Conservation (phyloP, 2,329 filamentous ascomycete genomes). For the Fusarium pseudoanthophilum region DNA sequence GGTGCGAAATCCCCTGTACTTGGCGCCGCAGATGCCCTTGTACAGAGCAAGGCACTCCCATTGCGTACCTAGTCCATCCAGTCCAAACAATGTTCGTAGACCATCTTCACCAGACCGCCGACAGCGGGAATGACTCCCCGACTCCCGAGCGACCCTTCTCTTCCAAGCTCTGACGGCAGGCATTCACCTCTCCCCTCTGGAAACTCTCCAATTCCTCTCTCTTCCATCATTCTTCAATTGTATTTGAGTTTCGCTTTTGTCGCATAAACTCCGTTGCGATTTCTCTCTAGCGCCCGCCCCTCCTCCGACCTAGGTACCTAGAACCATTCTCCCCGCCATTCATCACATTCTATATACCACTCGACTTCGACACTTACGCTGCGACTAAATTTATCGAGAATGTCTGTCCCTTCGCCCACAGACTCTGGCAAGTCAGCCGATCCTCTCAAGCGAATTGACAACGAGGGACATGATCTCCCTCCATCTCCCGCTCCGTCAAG, state of each 20-base stretch:
- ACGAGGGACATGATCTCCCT: conserved; percentile 85
- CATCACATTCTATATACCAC: not conserved
- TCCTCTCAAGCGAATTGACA: conserved; percentile 71
- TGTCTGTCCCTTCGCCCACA: conserved; percentile 41
- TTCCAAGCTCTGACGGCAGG: conserved; percentile 24
- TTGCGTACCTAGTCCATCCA: conserved; percentile 24
- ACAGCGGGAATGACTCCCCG: conserved; percentile 45
- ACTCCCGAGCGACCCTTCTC: conserved; percentile 38
- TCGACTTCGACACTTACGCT: not conserved
- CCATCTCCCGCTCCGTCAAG: conserved; percentile 94
- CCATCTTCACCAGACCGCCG: conserved; percentile 38
- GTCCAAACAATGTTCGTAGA: conserved; percentile 8
- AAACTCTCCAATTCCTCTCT: conserved; percentile 13
- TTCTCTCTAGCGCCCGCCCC: not conserved
- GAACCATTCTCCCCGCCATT: conserved; percentile 10
- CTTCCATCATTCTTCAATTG: conserved; percentile 12
- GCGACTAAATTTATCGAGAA: conserved; percentile 11
- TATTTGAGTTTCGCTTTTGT: not conserved
- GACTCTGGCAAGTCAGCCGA: conserved; percentile 51
- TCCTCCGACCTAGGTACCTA: not conserved
- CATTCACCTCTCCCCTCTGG: conserved; percentile 11
- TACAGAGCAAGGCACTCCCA: conserved; percentile 4
- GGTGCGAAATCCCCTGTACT: not conserved
- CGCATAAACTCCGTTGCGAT: not conserved
- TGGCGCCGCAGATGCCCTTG: conserved; percentile 14